Conservation (phyloP, 768 basidiomycete genomes). For the Rickenella mellea region DNA sequence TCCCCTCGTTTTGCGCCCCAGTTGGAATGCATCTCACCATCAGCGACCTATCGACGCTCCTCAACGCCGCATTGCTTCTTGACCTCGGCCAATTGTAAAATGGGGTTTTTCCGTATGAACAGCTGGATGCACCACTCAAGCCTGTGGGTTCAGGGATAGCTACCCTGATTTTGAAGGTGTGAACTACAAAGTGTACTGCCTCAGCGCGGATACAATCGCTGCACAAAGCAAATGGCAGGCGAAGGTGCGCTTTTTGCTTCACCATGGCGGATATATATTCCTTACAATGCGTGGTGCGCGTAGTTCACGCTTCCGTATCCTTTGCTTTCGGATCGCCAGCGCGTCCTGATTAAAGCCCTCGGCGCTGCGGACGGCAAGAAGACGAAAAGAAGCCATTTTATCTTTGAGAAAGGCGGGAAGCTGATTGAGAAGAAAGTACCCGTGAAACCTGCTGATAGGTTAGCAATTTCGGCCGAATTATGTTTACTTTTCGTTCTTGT, state of each 20-base stretch:
- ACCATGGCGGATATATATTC: not conserved
- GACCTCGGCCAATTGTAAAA: not conserved
- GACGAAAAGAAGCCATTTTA: slow-evolving; percentile 88
- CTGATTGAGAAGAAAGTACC: slow-evolving; percentile 77
- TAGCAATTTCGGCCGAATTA: slow-evolving; percentile 4
- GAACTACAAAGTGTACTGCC: slow-evolving; percentile 71
- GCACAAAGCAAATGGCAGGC: slow-evolving; percentile 82
- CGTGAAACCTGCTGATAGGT: slow-evolving; percentile 85
- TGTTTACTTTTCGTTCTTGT: not conserved
- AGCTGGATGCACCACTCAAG: slow-evolving; percentile 91
- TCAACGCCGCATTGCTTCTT: not conserved
- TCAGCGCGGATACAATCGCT: slow-evolving; percentile 68
- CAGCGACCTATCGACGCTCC: slow-evolving; percentile 1
- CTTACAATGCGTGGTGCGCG: not conserved
- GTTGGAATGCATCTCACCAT: slow-evolving; percentile 1
- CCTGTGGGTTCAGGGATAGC: slow-evolving; percentile 83
- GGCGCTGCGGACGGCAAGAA: slow-evolving; percentile 74
- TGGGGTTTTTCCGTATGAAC: slow-evolving; percentile 1
- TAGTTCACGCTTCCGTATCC: slow-evolving; percentile 65
- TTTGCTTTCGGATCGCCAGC: slow-evolving; percentile 83
- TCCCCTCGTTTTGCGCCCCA: slow-evolving; percentile 12
- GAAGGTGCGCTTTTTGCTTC: slow-evolving; percentile 41
- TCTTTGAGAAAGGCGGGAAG: slow-evolving; percentile 88
- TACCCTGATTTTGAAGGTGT: slow-evolving; percentile 65
- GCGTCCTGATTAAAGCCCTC: slow-evolving; percentile 65